Evolutionary conservation across 2,329 filamentous ascomycete genomes (phyloP), one percentile per base, ranked within the genome.

Genomic region (Parafenestella ontariensis): DNA sequence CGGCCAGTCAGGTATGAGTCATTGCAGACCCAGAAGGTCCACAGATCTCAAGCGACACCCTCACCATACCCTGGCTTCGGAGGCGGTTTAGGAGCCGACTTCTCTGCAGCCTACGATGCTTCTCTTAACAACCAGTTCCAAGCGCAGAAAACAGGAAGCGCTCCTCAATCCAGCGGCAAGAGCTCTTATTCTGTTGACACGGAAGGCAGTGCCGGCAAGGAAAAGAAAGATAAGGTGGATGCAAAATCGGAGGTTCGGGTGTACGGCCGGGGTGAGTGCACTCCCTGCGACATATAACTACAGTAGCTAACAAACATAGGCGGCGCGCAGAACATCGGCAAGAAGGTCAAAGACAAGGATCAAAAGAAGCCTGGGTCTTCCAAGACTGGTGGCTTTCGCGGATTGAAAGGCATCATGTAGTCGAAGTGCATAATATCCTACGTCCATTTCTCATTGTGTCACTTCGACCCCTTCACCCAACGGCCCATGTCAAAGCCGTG

Each of bases 261-360:
- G 20, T 83, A 82, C 64, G 83, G 83, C 44, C 76, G 83, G 77
- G 83, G 83, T 85, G 63, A 76, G 81, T 76, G 31, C 28, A 23
- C 37, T 21, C 42, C 18, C 31, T 21, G 48, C 40, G 43, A 36
- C 26, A 3, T 21, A 20, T 37, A 39, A 61, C 11, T 51, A 62
- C 77, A 6, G 75, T 81, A 52, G 52, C 64, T 74, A 61, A 72
- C 42, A 44, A 51, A 43, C 52, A 58, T 60, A 81, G 79, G 78
- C 60, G 81, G 81, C 41, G 81, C 79, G 34, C 84, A 85, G 65
- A 82, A 85, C 62, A 78, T 81, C 55, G 80, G 79, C 26, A 84
- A 83, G 68, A 82, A 84, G 60, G 76, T 79, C 56, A 83, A 82
- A 57, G 78, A 80, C 49, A 79, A 81, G 60, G 72, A 79, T 31